Conservation (phyloP, 1,284 basidiomycete genomes). For the Sanghuangporus sanghuang region DNA sequence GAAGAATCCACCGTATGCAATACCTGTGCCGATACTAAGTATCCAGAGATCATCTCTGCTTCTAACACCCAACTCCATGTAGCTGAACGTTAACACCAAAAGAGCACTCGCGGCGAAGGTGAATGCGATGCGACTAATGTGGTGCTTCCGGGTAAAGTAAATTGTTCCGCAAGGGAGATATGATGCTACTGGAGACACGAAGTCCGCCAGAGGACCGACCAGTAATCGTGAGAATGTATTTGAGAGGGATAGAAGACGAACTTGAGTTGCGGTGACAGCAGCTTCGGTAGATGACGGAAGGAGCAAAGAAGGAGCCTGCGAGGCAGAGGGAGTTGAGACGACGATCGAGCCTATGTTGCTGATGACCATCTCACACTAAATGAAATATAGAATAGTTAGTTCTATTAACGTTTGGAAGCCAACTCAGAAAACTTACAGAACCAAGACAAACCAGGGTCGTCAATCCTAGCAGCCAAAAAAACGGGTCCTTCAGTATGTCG, state of each 20-base stretch:
- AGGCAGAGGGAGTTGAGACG: constrained; percentile 47
- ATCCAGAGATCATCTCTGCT: constrained; percentile 50
- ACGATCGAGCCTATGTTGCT: constrained; percentile 74
- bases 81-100: constrained; percentile 46
- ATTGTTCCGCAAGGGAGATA: constrained; percentile 33
- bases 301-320: constrained; percentile 20
- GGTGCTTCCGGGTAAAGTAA: constrained; percentile 41
- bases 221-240: constrained; percentile 69
- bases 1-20: constrained; percentile 63
- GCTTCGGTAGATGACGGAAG: constrained; percentile 26
- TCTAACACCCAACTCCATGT: constrained; percentile 44
- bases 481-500: constrained; percentile 46
- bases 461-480: constrained; percentile 52
- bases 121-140: constrained; percentile 57
- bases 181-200: constrained; percentile 53
- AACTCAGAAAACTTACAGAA: constrained; percentile 40
- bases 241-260: constrained; percentile 61
- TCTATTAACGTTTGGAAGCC: background rate
- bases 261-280: constrained; percentile 48
- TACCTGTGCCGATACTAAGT: constrained; percentile 59
- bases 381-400: background rate
- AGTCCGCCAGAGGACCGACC: constrained; percentile 66
- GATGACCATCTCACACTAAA: constrained; percentile 74
- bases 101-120: constrained; percentile 43
- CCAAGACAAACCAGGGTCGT: constrained; percentile 52